Conservation (phyloP, 2,329 filamentous ascomycete species). For the Aspergillus spinulosporus region DNA sequence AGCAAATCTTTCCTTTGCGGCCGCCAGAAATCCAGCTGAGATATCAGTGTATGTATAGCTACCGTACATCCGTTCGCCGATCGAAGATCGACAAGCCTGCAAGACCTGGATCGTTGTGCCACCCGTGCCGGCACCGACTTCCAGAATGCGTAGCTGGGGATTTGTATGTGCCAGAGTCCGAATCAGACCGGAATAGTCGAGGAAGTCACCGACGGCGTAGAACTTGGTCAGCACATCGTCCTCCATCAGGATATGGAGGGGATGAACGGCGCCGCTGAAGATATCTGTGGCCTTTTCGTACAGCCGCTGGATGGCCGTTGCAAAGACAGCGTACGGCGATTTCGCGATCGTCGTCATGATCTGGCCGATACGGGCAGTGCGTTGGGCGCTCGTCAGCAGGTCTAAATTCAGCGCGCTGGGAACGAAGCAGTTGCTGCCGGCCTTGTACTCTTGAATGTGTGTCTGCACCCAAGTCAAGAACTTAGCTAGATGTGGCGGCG, state of each 20-base stretch:
- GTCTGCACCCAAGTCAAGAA: not conserved
- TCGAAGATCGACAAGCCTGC: not conserved
- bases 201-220: not conserved
- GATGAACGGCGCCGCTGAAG: not conserved
- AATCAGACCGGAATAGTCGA: not conserved
- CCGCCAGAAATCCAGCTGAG: conserved; percentile 30
- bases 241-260: not conserved
- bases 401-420: not conserved
- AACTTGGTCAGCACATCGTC: not conserved
- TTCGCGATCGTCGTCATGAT: not conserved
- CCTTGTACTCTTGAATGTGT: not conserved
- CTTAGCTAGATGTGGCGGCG: not conserved
- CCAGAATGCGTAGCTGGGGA: conserved; percentile 26
- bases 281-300: not conserved
- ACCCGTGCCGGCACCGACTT: conserved; percentile 34
- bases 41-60: conserved; percentile 29
- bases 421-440: not conserved
- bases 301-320: not conserved
- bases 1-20: conserved; percentile 25
- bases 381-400: not conserved
- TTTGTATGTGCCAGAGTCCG: conserved; percentile 24
- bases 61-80: not conserved
- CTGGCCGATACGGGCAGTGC: not conserved
- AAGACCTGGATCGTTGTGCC: conserved; percentile 7
- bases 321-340: not conserved